phyloP scores from a whole-genome alignment of 2,329 filamentous ascomycete genomes.

The Eutypella sp. region DNA sequence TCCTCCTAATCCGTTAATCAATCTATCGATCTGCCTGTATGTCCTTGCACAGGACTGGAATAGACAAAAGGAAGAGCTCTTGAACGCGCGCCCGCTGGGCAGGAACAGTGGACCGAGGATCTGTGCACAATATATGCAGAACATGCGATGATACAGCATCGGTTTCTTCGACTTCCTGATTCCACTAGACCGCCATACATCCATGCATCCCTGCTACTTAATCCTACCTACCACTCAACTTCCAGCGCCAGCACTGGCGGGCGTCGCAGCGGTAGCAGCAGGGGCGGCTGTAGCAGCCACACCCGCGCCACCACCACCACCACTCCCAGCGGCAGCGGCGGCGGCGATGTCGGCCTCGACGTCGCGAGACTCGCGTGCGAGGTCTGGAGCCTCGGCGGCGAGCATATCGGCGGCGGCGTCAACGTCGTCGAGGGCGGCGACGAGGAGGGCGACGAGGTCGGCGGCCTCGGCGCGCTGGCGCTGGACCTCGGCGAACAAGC shows the following conservation, averaged over 20 bases:
- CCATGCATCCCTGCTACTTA: background rate
- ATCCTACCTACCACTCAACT: background rate
- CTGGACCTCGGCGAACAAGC: slow-evolving; percentile 45
- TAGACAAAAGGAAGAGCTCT: no score
- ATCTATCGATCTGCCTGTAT: no score
- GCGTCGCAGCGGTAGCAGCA: no score
- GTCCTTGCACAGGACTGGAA: no score
- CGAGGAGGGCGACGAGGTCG: slow-evolving; percentile 43
- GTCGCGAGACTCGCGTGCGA: slow-evolving; percentile 45
- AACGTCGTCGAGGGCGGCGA: slow-evolving; percentile 49
- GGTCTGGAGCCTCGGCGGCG: slow-evolving; percentile 39
- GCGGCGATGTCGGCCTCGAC: slow-evolving; percentile 36
- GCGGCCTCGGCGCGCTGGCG: slow-evolving; percentile 53
- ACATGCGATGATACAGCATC: no score
- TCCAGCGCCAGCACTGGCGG: background rate
- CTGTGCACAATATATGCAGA: no score
- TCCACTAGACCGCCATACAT: background rate
- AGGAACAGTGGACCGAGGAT: no score
- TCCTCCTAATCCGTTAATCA: no score
- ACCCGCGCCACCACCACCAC: background rate
- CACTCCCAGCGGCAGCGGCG: slow-evolving; percentile 1
- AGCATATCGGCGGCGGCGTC: slow-evolving; percentile 47
- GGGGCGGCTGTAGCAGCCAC: background rate
- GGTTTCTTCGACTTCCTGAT: no score
- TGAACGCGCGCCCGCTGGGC: no score